Evolutionary conservation across 345 rosid species (phyloP).

Genomic region (Stellera chamaejasme): DNA sequence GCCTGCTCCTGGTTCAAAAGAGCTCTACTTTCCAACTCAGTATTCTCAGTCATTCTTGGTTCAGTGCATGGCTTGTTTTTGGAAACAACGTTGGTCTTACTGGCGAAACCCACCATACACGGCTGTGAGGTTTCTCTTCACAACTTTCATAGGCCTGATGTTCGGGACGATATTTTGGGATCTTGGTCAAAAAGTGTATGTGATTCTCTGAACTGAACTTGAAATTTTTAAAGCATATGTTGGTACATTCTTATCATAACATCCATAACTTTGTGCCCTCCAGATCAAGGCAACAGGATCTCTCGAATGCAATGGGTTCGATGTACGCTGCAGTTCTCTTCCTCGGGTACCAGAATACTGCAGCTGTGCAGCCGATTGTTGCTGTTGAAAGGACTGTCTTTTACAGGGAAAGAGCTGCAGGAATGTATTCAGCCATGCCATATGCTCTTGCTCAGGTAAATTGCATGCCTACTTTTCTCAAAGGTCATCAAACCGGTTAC

Average conservation of each 20-base stretch:
- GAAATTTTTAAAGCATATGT: not conserved
- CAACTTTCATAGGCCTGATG: conserved; percentile 43
- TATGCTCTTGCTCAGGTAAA: conserved; percentile 56
- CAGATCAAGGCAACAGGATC: conserved; percentile 36
- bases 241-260: not conserved
- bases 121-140: conserved; percentile 58
- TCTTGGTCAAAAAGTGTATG: conserved; percentile 59
- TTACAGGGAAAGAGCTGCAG: conserved; percentile 72
- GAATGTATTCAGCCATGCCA: conserved; percentile 78
- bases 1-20: conserved; percentile 51
- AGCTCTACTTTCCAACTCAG: conserved; percentile 41
- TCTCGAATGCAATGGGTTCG: conserved; percentile 67
- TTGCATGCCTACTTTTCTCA: not conserved
- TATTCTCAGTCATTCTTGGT: conserved; percentile 46
- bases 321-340: conserved; percentile 65
- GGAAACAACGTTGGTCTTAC: conserved; percentile 69
- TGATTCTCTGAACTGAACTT: not conserved
- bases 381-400: conserved; percentile 65
- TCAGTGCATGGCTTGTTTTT: conserved; percentile 58
- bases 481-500: not conserved
- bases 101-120: conserved; percentile 77
- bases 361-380: conserved; percentile 62
- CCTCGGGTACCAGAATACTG: conserved; percentile 54
- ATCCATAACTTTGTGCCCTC: not conserved
- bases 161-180: conserved; percentile 71